A percentile compares a stretch with the other conserved stretches of the same genome.
Evolutionary conservation across 116 monocot genomes (phyloP).

Genomic region (Dioscorea cayenensis): DNA sequence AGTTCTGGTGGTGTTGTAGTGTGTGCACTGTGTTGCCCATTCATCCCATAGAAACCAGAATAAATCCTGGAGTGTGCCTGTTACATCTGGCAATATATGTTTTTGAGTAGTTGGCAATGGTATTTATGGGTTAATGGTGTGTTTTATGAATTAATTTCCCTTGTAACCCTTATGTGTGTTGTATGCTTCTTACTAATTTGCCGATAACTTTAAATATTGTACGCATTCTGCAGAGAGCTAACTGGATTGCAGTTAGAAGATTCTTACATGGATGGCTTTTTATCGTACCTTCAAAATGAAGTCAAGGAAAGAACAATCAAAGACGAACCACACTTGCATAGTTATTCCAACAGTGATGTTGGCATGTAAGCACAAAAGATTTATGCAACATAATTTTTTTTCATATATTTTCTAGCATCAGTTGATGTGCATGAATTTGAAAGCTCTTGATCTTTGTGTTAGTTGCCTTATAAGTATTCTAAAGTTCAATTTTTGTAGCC

Average conservation of each 20-base stretch:
- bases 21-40: too few relatives aligned
- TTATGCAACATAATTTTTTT: not conserved
- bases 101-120: not conserved
- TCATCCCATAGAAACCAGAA: too few relatives aligned
- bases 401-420: not conserved
- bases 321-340: conserved; percentile 66
- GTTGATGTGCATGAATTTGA: not conserved
- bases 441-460: not conserved
- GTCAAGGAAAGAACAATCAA: conserved; percentile 63
- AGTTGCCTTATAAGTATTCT: not conserved
- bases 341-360: conserved; percentile 78
- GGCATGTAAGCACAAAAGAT: conserved; percentile 60
- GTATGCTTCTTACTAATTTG: not conserved
- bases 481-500: conserved; percentile 34
- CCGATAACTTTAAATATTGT: not conserved
- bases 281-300: conserved; percentile 71
- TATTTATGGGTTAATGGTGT: not conserved
- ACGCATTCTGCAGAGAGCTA: conserved; percentile 47
- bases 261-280: conserved; percentile 74
- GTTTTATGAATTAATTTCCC: not conserved
- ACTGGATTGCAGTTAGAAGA: conserved; percentile 43
- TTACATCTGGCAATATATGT: too few relatives aligned
- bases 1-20: too few relatives aligned
- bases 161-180: too few relatives aligned
- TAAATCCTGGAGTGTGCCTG: too few relatives aligned